Evolutionary conservation across 106 monocot species (phyloP).

Genomic region (Vanilla planifolia): DNA sequence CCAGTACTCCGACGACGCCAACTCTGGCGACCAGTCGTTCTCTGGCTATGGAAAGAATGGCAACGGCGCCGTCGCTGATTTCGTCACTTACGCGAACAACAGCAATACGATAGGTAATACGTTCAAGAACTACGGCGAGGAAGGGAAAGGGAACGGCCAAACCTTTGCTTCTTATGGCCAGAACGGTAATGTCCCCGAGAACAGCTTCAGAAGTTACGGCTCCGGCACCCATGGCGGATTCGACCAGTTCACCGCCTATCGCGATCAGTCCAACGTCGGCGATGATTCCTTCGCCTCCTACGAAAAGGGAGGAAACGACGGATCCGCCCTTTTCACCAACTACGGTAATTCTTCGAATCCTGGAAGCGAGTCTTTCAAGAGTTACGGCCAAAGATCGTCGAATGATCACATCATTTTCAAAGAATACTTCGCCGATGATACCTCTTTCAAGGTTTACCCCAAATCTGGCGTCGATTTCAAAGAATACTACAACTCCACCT

Average conservation of each 20-base stretch:
- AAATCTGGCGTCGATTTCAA: slow-evolving; percentile 38
- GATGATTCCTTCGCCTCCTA: slow-evolving; percentile 82
- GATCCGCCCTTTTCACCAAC: slow-evolving; percentile 41
- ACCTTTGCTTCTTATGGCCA: slow-evolving; percentile 59
- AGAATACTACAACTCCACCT: slow-evolving; percentile 32
- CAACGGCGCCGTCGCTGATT: slow-evolving; percentile 22
- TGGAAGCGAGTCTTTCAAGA: slow-evolving; percentile 64
- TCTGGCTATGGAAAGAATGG: slow-evolving; percentile 59
- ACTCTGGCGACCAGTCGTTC: slow-evolving; percentile 69
- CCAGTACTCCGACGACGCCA: slow-evolving; percentile 51
- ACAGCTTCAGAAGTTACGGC: slow-evolving; percentile 73
- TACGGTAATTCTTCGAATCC: slow-evolving; percentile 77
- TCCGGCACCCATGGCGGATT: slow-evolving; percentile 27
- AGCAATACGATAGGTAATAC: slow-evolving; percentile 53
- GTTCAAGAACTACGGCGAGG: slow-evolving; percentile 59
- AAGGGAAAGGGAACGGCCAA: slow-evolving; percentile 21
- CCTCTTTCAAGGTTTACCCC: slow-evolving; percentile 52
- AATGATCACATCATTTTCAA: slow-evolving; percentile 56
- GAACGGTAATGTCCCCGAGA: slow-evolving; percentile 64
- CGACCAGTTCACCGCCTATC: slow-evolving; percentile 46
- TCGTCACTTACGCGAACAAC: slow-evolving; percentile 50
- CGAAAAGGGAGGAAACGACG: slow-evolving; percentile 38
- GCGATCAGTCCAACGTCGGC: slow-evolving; percentile 78
- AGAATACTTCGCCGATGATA: slow-evolving; percentile 40
- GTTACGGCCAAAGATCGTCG: slow-evolving; percentile 42